Base-by-base conservation (phyloP, 73 alveolate genomes). In the Durusdinium trenchii region DNA sequence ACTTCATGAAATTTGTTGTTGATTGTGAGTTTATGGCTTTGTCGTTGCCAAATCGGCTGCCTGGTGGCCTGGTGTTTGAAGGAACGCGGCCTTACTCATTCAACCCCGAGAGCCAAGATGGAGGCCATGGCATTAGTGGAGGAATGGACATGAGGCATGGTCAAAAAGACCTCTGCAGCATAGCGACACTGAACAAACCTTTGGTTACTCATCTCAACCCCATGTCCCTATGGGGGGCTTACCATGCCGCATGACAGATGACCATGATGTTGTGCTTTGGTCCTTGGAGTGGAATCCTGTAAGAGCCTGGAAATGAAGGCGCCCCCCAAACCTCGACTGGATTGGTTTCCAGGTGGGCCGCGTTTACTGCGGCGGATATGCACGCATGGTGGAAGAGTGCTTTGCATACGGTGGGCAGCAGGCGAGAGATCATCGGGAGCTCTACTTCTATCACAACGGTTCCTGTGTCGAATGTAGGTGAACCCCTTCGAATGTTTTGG, bases 371-470 rank as follows among this genome's bases (percentile, higher is more conserved):
- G 94, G 94, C n/a, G 94, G 94, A 18, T 50, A 84, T n/a, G 94
- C 94, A 6, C 28, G 40, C 26, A 51, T 84, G 94, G 94, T 84
- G 76, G 94, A 84, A 75, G 94, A 84, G 73, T 84, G 94, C 94
- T 84, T 84, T 38, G 94, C 76, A n/a, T 40, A 84, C 38, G 94
- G 94, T 12, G 94, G 94, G 94, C 76, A 84, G 36, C 94, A 84
- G 94, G 94, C 36, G n/a, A 51, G 71, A 9, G 45, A 54, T 9
- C 64, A 9, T 54, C n/a, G n/a, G n/a, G n/a, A n/a, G n/a, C n/a
- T n/a, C n/a, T n/a, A n/a, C n/a, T n/a, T n/a, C n/a, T n/a, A n/a
- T n/a, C n/a, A n/a, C n/a, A n/a, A n/a, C n/a, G n/a, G n/a, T n/a
- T n/a, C n/a, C n/a, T n/a, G n/a, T n/a, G n/a, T n/a, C n/a, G n/a